Evolutionary conservation across 257 asterid species (phyloP).

Genomic region (Solanum tacnaense): DNA sequence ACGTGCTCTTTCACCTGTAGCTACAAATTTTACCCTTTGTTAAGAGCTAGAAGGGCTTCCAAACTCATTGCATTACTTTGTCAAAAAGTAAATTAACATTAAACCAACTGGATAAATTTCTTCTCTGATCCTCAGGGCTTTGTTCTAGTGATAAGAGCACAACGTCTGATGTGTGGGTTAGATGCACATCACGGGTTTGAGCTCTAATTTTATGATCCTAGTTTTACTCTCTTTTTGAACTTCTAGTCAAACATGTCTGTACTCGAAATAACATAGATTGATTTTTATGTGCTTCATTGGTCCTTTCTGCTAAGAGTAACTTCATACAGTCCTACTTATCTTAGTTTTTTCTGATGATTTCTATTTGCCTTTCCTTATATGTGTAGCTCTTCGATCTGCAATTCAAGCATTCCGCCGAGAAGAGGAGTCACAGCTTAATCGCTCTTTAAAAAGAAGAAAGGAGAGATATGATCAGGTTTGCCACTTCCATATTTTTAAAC

Average conservation of each 20-base stretch:
- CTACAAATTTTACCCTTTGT: neutral
- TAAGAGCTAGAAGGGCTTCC: neutral
- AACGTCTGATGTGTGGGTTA: neutral
- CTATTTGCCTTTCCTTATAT: neutral
- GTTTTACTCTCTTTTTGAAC: neutral
- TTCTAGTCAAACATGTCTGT: neutral
- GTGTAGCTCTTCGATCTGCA: conserved; percentile 76
- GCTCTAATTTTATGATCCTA: neutral
- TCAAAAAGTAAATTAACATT: neutral
- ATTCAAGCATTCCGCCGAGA: conserved; percentile 83
- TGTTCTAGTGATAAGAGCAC: neutral
- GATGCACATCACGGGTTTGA: neutral
- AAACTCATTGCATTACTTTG: neutral
- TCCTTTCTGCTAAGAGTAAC: neutral
- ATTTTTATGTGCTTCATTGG: neutral
- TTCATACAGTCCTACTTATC: neutral
- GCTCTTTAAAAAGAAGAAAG: conserved; percentile 53
- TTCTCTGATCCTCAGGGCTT: neutral
- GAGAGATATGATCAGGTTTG: conserved; percentile 65
- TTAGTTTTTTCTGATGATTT: neutral
- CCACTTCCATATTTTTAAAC: neutral
- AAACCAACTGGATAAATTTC: neutral
- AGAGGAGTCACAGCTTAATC: conserved; percentile 57
- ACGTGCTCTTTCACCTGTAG: neutral
- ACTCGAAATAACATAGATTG: neutral